Percentiles rank a stretch among this genome's conserved stretches.
phyloP scores from a whole-genome alignment of 2,329 filamentous ascomycete species.

The Microdochium nivale region DNA sequence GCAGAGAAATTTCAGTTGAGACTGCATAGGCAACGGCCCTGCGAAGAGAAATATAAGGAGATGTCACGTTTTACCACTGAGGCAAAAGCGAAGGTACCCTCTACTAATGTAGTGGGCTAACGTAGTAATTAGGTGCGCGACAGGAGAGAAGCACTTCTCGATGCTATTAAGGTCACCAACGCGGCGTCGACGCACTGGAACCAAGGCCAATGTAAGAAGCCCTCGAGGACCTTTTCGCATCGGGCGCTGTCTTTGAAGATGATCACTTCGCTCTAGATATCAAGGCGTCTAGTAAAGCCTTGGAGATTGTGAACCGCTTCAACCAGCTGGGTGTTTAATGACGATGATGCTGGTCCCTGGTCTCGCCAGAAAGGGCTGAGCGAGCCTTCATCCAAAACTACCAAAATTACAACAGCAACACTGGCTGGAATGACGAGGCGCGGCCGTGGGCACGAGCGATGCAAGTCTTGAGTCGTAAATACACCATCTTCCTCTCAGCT shows the following conservation, averaged over 20 bases:
- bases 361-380: conserved; percentile 14
- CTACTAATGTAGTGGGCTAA: too few relatives aligned
- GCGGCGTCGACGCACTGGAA: too few relatives aligned
- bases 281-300: conserved; percentile 22
- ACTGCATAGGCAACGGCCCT: too few relatives aligned
- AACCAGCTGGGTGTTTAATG: conserved; percentile 24
- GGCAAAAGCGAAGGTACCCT: too few relatives aligned
- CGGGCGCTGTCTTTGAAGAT: conserved; percentile 19
- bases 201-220: too few relatives aligned
- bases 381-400: conserved; percentile 31
- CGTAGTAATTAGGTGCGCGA: too few relatives aligned
- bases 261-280: conserved; percentile 28
- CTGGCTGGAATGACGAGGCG: conserved; percentile 23
- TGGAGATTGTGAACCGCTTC: conserved; percentile 26
- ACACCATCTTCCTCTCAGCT: not conserved
- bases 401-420: conserved; percentile 35
- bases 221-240: not conserved
- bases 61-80: too few relatives aligned
- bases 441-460: conserved; percentile 24
- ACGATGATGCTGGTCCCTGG: conserved; percentile 2
- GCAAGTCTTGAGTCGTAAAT: conserved; percentile 28
- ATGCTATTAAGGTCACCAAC: too few relatives aligned
- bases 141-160: too few relatives aligned
- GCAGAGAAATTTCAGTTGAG: too few relatives aligned
- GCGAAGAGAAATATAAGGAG: too few relatives aligned